Base-by-base conservation (phyloP, 2,329 filamentous ascomycete genomes). In the Curvularia verruculosa region DNA sequence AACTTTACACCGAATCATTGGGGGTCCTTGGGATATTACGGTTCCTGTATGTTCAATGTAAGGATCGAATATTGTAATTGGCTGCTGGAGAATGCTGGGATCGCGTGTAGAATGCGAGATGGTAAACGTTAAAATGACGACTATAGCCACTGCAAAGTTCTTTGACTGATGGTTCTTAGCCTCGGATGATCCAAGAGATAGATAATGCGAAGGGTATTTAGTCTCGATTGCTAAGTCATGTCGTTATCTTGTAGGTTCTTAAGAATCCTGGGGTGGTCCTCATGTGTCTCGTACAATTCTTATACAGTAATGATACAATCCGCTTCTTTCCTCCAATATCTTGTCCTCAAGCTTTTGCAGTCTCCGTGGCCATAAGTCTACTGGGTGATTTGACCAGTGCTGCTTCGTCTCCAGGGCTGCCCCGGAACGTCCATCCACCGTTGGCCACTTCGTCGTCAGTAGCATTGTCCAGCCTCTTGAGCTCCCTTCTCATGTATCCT, bases 401-500 rank as follows among this genome's bases (percentile, higher is more conserved):
- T 12, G 74, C 66, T 50, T 71, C 74, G 19, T 73, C 69, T 43
- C 79, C 77, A 7, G 80, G 81, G 59, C 81, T 74, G 2, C 78
- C 78, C 31, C 52, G 49, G 73, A 88, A 86, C 36, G 78, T 77
- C 59, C 88, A 77, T 26, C 74, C 58, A 0, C 80, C 83, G 37
- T 66, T 66, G 48, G 79, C 77, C 43, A 87, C 63, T 58, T 81
- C 79, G 23, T 81, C 80, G 68, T 89, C 86, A 2, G 73, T 72
- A 56, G 86, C 69, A 24, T 75, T 73, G 4, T 85, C 84, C 61
- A 90, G 70, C 54, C 80, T 79, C 54, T 78, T 78, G 39, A 89
- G 61, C 49, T 85, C 81, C 63, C 82, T 80, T 58, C 87, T 80
- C 77, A 90, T 82, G 72, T 87, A 90, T 31, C 80, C 83, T 23